Evolutionary conservation across 2,329 filamentous ascomycete species (phyloP), one percentile per base, ranked within the genome.

Genomic region (Eutypella sp.): DNA sequence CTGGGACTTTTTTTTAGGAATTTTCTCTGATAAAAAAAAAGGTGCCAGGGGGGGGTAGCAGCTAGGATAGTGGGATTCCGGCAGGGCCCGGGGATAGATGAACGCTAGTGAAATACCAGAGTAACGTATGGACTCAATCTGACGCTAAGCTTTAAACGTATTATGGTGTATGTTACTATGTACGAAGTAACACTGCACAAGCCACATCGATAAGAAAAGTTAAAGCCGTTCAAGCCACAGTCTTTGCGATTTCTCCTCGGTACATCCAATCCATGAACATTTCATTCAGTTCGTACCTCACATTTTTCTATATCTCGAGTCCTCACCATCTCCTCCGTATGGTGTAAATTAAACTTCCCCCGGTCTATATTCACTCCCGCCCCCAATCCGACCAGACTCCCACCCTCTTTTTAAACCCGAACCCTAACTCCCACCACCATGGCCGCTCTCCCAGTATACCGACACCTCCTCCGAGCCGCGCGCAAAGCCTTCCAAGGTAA

Each of bases 401-500:
- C n/a, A n/a, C n/a, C n/a, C n/a, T n/a, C n/a, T n/a, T n/a, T n/a
- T n/a, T 45, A 13, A 9, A 23, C 38, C 20, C 13, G n/a, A 23
- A 11, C 22, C 13, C 23, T 31, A 41, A 22, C 10, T 27, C 22
- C 9, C 11, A 53, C 41, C 15, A 50, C 48, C 42, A 82, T 90
- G 73, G 87, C 88, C 13, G 47, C 59, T 22, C 22, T 59, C 4
- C 50, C 54, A 61, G 89, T 89, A 31, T 97, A 96, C 70, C 77
- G 90, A 60, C 76, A 85, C 55, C 72, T 97, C 36, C 75, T 95
- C 57, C 89, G 92, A 51, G 87, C 91, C 19, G 82, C 88, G 27
- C 77, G 83, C 53, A 74, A 95, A 53, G 90, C 91, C 49, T 99
- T 99, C 64, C 73, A 85, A 71, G 88, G 90, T 92, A 72, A 27